phyloP scores from a whole-genome alignment of 192 early-diverging fungal genomes.

The Podila clonocystis region DNA sequence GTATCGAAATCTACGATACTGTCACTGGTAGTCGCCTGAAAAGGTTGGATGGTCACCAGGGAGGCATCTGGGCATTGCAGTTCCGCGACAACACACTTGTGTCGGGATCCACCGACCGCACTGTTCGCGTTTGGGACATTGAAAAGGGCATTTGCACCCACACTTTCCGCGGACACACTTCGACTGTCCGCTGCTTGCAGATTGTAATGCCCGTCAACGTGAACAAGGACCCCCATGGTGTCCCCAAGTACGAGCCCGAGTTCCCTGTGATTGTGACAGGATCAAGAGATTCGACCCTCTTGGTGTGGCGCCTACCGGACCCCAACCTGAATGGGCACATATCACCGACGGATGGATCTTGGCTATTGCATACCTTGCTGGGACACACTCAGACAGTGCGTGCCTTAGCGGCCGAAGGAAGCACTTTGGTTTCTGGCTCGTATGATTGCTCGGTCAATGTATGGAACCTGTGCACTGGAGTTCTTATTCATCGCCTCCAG shows the following conservation, averaged over 20 bases:
- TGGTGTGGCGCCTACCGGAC: constrained; percentile 93
- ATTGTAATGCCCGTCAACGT: constrained; percentile 82
- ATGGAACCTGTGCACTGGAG: constrained; percentile 87
- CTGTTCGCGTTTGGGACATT: constrained; percentile 97
- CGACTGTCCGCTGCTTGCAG: constrained; percentile 93
- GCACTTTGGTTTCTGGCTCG: constrained; percentile 87
- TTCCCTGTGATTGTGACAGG: constrained; percentile 94
- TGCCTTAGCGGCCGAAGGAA: constrained; percentile 90
- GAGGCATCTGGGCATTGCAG: constrained; percentile 98
- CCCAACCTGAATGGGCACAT: constrained; percentile 58
- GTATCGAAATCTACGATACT: constrained; percentile 94
- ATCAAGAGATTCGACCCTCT: constrained; percentile 91
- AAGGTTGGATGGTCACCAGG: constrained; percentile 86
- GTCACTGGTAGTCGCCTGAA: constrained; percentile 77
- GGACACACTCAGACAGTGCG: constrained; percentile 94
- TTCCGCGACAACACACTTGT: constrained; percentile 91
- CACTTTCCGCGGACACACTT: constrained; percentile 93
- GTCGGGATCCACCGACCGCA: constrained; percentile 94
- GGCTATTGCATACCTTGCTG: constrained; percentile 79
- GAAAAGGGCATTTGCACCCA: constrained; percentile 90
- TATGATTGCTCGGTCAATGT: constrained; percentile 93
- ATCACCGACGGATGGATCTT: constrained; percentile 56
- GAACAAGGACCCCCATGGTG: constrained; percentile 52
- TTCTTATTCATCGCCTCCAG: constrained; percentile 70
- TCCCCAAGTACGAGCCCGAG: constrained; percentile 65